Conservation (phyloP, 345 rosid genomes). For the Populus alba region DNA sequence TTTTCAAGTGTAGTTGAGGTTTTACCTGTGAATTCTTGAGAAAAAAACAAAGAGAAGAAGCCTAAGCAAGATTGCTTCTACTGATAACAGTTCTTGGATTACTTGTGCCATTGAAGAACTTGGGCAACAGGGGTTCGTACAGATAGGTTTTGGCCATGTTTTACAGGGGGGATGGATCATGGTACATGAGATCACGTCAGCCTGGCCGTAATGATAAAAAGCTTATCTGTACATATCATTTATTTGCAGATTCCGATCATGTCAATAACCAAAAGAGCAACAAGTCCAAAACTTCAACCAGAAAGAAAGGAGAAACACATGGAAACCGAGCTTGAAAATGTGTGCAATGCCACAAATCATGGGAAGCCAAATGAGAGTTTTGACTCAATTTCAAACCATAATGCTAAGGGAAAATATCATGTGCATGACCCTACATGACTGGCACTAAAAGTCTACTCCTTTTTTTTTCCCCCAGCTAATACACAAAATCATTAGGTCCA, state of each 20-base stretch:
- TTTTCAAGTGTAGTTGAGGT: no score
- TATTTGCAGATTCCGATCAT: background rate
- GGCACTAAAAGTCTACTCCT: background rate
- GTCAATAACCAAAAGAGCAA: background rate
- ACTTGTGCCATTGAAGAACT: no score
- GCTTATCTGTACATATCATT: background rate
- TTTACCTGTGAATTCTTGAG: no score
- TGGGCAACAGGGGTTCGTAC: background rate
- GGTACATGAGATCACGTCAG: background rate
- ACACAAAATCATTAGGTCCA: conserved; percentile 8
- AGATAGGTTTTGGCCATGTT: background rate
- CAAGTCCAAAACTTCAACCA: background rate
- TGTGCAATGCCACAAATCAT: background rate
- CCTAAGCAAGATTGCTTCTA: background rate
- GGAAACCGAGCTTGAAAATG: background rate
- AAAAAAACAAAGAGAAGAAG: no score
- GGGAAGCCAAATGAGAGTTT: conserved; percentile 5
- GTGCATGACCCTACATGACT: conserved; percentile 1
- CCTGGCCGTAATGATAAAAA: background rate
- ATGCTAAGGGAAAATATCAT: background rate
- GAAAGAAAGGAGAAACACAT: background rate
- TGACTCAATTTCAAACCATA: background rate
- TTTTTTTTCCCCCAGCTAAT: background rate
- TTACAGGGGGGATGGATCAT: background rate
- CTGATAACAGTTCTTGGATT: no score